These are phyloP conservation scores for Samsoniella hepiali DNA, from an alignment of 2,329 filamentous ascomycete genomes.

Conservation along the genomic window DNA sequence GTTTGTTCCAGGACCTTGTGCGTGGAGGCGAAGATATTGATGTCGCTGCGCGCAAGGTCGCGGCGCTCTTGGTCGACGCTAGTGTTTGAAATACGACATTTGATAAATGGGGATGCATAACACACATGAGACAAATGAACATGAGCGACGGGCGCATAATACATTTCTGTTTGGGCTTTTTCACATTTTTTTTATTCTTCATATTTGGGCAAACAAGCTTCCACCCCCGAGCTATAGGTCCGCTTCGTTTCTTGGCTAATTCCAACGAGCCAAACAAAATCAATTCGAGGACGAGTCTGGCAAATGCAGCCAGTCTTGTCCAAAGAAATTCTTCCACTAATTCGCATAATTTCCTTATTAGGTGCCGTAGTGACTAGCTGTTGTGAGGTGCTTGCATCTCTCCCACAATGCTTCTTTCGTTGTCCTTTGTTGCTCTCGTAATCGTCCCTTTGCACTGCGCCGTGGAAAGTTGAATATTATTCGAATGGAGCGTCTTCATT, in stretches of 20 bases:
- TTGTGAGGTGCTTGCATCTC: not conserved
- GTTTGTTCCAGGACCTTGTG: conserved; percentile 58
- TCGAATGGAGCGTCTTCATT: not conserved
- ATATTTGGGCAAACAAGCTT: not conserved
- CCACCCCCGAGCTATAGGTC: not conserved
- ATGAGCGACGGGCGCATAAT: conserved; percentile 9
- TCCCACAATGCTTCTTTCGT: not conserved
- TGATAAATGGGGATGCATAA: conserved; percentile 1
- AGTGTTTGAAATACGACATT: conserved; percentile 1
- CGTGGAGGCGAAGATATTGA: conserved; percentile 52
- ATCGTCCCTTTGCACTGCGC: not conserved
- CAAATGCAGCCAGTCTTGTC: not conserved
- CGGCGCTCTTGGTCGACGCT: conserved; percentile 50
- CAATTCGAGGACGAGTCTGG: not conserved
- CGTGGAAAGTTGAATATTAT: too few species aligned
- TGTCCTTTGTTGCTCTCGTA: not conserved
- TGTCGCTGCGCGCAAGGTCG: conserved; percentile 55
- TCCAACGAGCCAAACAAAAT: not conserved
- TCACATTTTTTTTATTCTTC: conserved; percentile 6
- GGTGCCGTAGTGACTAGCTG: not conserved
- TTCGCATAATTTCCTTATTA: conserved; percentile 1
- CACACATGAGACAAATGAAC: conserved; percentile 8
- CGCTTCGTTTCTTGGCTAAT: not conserved
- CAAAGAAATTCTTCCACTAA: not conserved
- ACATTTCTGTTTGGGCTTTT: conserved; percentile 24